phyloP scores from a whole-genome alignment of 1,284 basidiomycete genomes.

The Tremellales sp. region DNA sequence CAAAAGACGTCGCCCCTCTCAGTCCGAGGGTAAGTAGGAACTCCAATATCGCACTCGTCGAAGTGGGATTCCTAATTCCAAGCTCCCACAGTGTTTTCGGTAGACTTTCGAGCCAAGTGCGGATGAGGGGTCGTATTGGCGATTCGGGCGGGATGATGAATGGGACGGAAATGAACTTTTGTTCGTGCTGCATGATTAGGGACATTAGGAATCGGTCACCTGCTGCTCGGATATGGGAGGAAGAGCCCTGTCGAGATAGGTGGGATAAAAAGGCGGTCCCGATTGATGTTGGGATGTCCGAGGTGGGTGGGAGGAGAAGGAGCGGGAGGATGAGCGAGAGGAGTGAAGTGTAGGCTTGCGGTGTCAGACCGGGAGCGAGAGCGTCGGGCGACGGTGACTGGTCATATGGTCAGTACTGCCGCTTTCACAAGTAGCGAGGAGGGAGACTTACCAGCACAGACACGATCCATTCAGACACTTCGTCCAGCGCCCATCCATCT shows the following conservation, averaged over 20 bases:
- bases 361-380: conserved; percentile 54
- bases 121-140: conserved; percentile 15
- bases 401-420: conserved; percentile 2
- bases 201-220: conserved; percentile 69
- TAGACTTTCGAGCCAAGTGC: conserved; percentile 56
- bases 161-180: conserved; percentile 30
- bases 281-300: conserved; percentile 23
- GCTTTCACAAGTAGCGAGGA: not conserved
- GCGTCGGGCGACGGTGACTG: conserved; percentile 37
- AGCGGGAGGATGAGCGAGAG: conserved; percentile 82
- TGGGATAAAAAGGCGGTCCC: conserved; percentile 32
- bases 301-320: conserved; percentile 53
- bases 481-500: conserved; percentile 29
- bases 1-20: conserved; percentile 15
- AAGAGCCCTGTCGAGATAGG: conserved; percentile 47
- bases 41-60: conserved; percentile 56
- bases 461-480: conserved; percentile 61
- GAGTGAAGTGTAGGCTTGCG: conserved; percentile 63
- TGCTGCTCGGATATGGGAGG: conserved; percentile 32
- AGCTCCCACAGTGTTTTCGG: conserved; percentile 81
- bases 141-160: conserved; percentile 36
- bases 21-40: conserved; percentile 27
- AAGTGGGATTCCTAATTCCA: conserved; percentile 56
- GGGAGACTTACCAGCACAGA: conserved; percentile 55
- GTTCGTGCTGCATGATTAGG: conserved; percentile 59